phyloP scores from a whole-genome alignment of 148 eudicot genomes.

The Fagopyrum esculentum region DNA sequence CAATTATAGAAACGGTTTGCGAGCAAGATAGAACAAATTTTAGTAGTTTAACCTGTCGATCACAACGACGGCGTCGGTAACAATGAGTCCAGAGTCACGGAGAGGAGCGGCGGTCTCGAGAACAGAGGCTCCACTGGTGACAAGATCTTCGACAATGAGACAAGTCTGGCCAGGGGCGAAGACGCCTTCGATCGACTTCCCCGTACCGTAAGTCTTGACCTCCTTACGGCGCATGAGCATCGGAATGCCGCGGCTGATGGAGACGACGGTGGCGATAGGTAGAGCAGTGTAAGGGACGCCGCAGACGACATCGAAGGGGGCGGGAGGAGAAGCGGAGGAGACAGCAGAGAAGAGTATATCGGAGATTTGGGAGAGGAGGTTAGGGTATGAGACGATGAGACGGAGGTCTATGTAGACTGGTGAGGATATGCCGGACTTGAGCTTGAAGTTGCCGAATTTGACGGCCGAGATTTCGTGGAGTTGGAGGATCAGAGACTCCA shows the following conservation, averaged over 20 bases:
- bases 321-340: constrained; percentile 18
- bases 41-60: constrained; percentile 37
- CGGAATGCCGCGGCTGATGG: constrained; percentile 42
- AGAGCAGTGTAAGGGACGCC: constrained; percentile 94
- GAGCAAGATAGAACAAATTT: neutral
- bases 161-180: constrained; percentile 33
- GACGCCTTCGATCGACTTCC: constrained; percentile 71
- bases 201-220: constrained; percentile 68
- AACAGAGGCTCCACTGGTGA: constrained; percentile 88
- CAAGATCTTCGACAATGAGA: constrained; percentile 68
- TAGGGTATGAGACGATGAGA: constrained; percentile 71
- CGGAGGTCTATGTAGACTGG: constrained; percentile 96
- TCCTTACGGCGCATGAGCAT: constrained; percentile 94
- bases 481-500: constrained; percentile 60
- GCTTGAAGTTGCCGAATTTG: constrained; percentile 76
- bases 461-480: constrained; percentile 87
- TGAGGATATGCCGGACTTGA: constrained; percentile 76
- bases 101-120: constrained; percentile 76
- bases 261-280: constrained; percentile 78
- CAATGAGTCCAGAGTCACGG: constrained; percentile 54
- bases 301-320: constrained; percentile 53
- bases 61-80: constrained; percentile 72
- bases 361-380: constrained; percentile 64
- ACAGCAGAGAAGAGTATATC: constrained; percentile 49
- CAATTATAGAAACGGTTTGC: neutral